Evolutionary conservation across 352 stramenopile species (phyloP), one percentile per base, ranked within the genome.

Genomic region (Phytophthora megakarya): DNA sequence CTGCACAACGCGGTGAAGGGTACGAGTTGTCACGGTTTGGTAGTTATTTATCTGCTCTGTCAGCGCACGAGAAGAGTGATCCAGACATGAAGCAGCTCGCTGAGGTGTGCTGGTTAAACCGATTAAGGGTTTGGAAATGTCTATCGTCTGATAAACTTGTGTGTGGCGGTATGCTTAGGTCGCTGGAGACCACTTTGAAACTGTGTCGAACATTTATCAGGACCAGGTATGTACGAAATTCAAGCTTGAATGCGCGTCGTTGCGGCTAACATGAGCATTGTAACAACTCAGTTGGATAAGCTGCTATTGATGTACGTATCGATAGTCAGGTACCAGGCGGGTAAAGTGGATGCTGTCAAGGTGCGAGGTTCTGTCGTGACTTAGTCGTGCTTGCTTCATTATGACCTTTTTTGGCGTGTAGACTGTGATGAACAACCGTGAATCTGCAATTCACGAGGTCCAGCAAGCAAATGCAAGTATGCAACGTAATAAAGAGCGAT

Each of bases 391-490:
- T 26, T 9, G 56, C 19, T 22, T 13, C 2, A 60, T 26, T 44
- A 37, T 66, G 22, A 55, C 30, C 18, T 15, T 50, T 57, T 28
- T 56, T 46, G 55, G 19, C n/a, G 16, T 64, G 12, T 26, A 95
- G 87, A 80, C 85, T 16, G 87, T 96, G 19, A 92, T 96, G 77
- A 83, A 78, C 65, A 96, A 96, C 65, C 87, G 87, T 1, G 85
- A 96, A 49, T 87, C 84, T 18, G 87, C 87, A 26, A 94, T 96
- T 40, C 61, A 90, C 21, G 87, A 96, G 69, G 87, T 96, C 3
- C 85, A 95, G 51, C 80, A 93, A 81, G 85, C 87, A n/a, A 96
- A 92, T 70, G 83, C 84, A 5, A 94, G 83, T 52, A 96, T 96
- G 87, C 87, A 96, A 55, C 71, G 87, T 35, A 96, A 96, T 65